Evolutionary conservation across 2,329 filamentous ascomycete species (phyloP), one percentile per base, ranked within the genome.

Genomic region (Tolypocladium guangdongense): DNA sequence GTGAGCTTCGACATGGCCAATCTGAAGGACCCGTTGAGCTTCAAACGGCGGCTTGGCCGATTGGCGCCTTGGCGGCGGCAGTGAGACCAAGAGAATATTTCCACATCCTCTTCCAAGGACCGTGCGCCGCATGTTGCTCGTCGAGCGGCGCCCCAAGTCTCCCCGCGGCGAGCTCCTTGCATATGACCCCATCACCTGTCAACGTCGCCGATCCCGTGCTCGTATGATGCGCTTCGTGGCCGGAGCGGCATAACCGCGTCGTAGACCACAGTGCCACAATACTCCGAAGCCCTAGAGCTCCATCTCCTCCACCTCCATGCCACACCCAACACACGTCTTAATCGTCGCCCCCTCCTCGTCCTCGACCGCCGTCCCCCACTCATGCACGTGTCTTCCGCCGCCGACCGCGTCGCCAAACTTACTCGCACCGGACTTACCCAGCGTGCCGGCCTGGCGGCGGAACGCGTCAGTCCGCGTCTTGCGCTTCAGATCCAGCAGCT

Each of bases 391-490:
- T 63, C 81, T 87, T 2, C 78, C 78, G 7, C 78, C 78, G 5
- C 78, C 81, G 27, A 96, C 77, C 51, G 79, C 78, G 67, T 96
- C 89, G 0, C 92, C 90, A 73, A 96, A 96, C 55, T 74, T 76
- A 41, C 71, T 74, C 14, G 78, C 76, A 22, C 70, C 74, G 2
- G 68, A 70, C 14, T 78, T 76, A 58, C 78, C 78, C 57, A 83
- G 74, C 2, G 77, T 76, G 53, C 79, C 80, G 52, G 82, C 78
- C 61, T 84, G 85, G 50, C 91, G 75, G 53, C 90, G 82, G 62
- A 92, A 95, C 0, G 91, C 89, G 61, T 97, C 93, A 0, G 95
- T 91, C 47, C 90, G 78, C 14, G 93, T 99, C 67, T 91, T 85
- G 71, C 92, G 91, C 77, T 97, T 99, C 58, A 99, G 67, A 52